Conservation (phyloP, 2,329 filamentous ascomycete genomes). For the Penicillium sp. region DNA sequence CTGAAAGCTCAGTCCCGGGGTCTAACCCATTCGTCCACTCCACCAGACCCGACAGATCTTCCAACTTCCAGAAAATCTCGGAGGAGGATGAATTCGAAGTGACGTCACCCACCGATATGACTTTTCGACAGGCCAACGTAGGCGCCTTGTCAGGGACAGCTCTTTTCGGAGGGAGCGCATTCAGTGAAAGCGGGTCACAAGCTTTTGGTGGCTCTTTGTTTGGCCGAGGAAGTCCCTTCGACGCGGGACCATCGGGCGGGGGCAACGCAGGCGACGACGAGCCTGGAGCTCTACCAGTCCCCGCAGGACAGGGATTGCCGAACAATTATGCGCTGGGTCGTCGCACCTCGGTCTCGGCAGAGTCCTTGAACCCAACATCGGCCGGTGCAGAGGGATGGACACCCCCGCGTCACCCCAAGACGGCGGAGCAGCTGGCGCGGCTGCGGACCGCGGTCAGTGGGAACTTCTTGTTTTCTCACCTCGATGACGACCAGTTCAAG, state of each 20-base stretch:
- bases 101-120: constrained; percentile 70
- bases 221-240: constrained; percentile 35
- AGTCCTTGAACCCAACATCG: constrained; percentile 87
- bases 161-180: constrained; percentile 43
- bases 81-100: constrained; percentile 85
- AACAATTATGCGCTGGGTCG: constrained; percentile 91
- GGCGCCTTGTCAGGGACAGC: constrained; percentile 36
- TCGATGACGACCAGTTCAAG: constrained; percentile 87
- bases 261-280: constrained; percentile 23
- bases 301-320: constrained; percentile 56
- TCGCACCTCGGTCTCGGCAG: constrained; percentile 93
- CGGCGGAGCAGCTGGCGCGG: constrained; percentile 74
- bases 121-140: constrained; percentile 51
- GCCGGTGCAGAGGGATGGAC: constrained; percentile 86
- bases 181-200: constrained; percentile 19
- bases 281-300: constrained; percentile 26
- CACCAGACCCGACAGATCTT: constrained; percentile 58
- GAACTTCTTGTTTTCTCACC: constrained; percentile 92
- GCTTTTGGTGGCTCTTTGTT: constrained; percentile 28
- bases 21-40: constrained; percentile 81
- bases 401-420: constrained; percentile 82
- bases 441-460: constrained; percentile 78
- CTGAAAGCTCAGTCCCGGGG: constrained; percentile 71
- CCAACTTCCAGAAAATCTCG: constrained; percentile 62
- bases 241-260: constrained; percentile 18